Conservation (phyloP, 1,284 basidiomycete genomes). For the Cryptococcus sp. region DNA sequence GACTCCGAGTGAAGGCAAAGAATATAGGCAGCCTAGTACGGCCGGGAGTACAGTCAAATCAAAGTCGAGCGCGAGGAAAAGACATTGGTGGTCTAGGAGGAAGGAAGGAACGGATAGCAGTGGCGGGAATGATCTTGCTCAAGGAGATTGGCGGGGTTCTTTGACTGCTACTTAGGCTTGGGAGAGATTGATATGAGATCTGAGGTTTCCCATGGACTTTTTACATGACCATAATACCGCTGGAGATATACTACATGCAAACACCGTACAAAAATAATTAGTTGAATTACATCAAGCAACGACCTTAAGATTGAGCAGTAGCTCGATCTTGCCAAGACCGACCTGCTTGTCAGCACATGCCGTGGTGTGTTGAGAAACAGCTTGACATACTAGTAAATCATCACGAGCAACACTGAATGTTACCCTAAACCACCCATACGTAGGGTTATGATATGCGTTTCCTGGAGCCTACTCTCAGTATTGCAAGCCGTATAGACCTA, state of each 20-base stretch:
- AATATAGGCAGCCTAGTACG: no score
- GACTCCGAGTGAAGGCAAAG: no score
- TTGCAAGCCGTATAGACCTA: slow-evolving; percentile 10
- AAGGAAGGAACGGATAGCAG: background rate
- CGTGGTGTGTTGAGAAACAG: background rate
- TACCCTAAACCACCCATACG: slow-evolving; percentile 38
- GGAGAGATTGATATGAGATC: no score
- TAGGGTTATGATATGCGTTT: slow-evolving; percentile 37
- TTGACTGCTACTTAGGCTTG: no score
- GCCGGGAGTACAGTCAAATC: background rate
- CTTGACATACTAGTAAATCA: slow-evolving; percentile 20
- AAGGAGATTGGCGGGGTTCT: no score
- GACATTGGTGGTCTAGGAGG: slow-evolving; percentile 15
- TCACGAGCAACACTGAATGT: slow-evolving; percentile 42
- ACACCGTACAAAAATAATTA: no score
- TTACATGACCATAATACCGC: no score
- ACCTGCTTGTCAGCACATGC: slow-evolving; percentile 11
- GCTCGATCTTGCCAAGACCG: slow-evolving; percentile 34
- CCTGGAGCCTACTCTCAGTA: slow-evolving; percentile 28
- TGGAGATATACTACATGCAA: no score
- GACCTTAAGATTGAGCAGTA: slow-evolving; percentile 15
- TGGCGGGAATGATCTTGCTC: no score
- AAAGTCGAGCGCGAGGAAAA: slow-evolving; percentile 2
- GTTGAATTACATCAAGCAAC: no score
- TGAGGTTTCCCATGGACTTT: no score